A percentile compares a stretch with the other conserved stretches of the same genome.
Evolutionary conservation across 306 rosid species (phyloP).

Genomic region (Trichosanthes truncata): DNA sequence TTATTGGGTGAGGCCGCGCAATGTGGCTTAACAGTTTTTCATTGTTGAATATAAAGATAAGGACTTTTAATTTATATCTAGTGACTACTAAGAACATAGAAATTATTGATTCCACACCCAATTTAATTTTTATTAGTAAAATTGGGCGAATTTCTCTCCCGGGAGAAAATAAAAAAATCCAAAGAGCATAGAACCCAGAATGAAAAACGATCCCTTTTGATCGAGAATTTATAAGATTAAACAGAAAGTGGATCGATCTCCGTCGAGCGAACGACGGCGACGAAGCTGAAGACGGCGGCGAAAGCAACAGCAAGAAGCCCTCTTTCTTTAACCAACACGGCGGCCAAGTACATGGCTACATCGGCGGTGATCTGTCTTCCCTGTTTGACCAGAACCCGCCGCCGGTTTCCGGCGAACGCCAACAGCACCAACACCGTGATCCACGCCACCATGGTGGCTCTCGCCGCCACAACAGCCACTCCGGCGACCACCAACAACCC

Average conservation of each 20-base stretch:
- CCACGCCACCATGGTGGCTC: constrained; percentile 52
- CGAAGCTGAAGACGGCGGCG: constrained; percentile 32
- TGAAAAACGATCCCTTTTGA: neutral
- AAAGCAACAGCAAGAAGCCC: constrained; percentile 37
- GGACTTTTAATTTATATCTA: no score
- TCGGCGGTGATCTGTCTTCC: constrained; percentile 43
- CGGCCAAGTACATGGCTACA: constrained; percentile 32
- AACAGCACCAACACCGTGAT: constrained; percentile 57
- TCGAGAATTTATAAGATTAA: neutral
- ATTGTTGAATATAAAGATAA: no score
- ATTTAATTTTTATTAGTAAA: no score
- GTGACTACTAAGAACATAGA: no score
- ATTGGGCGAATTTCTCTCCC: neutral
- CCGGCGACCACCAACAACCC: neutral
- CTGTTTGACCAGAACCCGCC: constrained; percentile 35
- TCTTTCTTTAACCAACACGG: constrained; percentile 26
- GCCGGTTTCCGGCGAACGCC: constrained; percentile 42
- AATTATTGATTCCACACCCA: no score
- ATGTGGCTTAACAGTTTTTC: no score
- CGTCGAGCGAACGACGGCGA: constrained; percentile 23
- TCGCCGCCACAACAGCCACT: constrained; percentile 19
- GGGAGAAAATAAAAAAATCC: neutral
- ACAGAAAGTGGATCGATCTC: neutral
- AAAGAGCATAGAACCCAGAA: neutral
- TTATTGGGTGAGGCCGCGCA: no score